These are phyloP conservation scores for Gliomastix tumulicola DNA, from an alignment of 2,329 filamentous ascomycete species.

Conservation along the genomic window DNA sequence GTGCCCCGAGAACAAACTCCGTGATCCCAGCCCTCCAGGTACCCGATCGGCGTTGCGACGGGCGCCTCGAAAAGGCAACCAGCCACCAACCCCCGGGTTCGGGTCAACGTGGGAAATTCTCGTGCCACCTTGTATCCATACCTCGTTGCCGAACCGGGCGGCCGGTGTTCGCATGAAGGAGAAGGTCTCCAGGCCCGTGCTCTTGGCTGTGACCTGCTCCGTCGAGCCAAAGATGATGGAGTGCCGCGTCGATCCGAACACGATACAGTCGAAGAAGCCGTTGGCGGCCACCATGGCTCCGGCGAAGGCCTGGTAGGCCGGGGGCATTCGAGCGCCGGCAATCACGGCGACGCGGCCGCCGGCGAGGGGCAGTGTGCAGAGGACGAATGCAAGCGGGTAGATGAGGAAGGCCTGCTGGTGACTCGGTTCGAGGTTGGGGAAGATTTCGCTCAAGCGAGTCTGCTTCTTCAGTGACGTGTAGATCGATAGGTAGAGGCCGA, in stretches of 20 bases:
- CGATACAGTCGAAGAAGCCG: conserved; percentile 33
- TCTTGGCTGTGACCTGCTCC: conserved; percentile 14
- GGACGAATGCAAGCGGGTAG: conserved; percentile 55
- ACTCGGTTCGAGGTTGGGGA: not conserved
- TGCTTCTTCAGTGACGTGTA: conserved; percentile 22
- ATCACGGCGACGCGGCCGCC: conserved; percentile 52
- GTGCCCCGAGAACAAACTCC: too few relatives aligned
- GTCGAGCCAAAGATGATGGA: conserved; percentile 19
- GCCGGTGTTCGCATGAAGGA: conserved; percentile 16
- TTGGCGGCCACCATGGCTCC: conserved; percentile 44
- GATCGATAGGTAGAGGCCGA: conserved; percentile 25
- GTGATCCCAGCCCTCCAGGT: too few relatives aligned
- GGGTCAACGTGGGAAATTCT: not conserved
- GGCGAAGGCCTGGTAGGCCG: conserved; percentile 41
- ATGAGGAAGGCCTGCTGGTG: conserved; percentile 38
- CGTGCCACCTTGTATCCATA: conserved; percentile 5
- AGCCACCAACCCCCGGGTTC: not conserved
- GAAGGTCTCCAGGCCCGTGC: conserved; percentile 28
- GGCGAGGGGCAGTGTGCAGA: conserved; percentile 55
- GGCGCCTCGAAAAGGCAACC: not conserved
- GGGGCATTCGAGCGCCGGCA: conserved; percentile 36
- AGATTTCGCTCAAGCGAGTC: not conserved
- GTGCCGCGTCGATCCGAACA: conserved; percentile 28
- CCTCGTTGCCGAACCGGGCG: conserved; percentile 22
- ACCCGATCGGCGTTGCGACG: too few relatives aligned